Percentiles rank a stretch among this genome's conserved stretches.
Conservation (phyloP, 83 land plant species). For the Picea abies region DNA sequence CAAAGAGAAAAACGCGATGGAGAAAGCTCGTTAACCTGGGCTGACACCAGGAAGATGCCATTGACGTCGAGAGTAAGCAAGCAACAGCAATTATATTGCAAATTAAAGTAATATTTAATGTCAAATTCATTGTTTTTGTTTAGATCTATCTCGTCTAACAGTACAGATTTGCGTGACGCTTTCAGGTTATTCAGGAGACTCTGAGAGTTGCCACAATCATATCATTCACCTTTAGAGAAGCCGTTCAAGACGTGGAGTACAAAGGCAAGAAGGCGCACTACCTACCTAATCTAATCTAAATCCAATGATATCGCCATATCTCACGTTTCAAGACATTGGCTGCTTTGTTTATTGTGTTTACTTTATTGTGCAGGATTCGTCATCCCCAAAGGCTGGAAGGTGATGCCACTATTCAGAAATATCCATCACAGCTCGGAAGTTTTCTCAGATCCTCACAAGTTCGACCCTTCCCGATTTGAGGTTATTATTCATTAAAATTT, state of each 20-base stretch:
- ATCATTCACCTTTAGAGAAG: conserved; percentile 65
- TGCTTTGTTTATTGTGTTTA: not conserved
- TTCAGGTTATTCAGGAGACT: conserved; percentile 68
- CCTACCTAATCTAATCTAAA: too few species aligned
- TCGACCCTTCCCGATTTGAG: conserved; percentile 91
- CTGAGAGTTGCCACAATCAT: conserved; percentile 49
- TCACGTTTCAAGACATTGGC: too few species aligned
- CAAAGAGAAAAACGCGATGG: not conserved
- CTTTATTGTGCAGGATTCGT: conserved; percentile 45
- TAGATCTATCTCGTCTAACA: not conserved
- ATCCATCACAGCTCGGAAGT: conserved; percentile 73
- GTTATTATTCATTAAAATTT: conserved; percentile 15
- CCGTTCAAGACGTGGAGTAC: conserved; percentile 56
- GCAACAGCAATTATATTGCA: not conserved
- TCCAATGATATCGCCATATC: too few species aligned
- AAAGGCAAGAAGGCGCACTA: conserved; percentile 28
- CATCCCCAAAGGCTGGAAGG: conserved; percentile 94
- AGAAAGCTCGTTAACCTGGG: conserved; percentile 50
- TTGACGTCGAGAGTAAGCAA: conserved; percentile 53
- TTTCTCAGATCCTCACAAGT: conserved; percentile 66
- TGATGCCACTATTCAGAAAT: conserved; percentile 79
- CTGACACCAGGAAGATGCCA: conserved; percentile 57
- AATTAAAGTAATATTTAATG: not conserved
- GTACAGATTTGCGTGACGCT: not conserved
- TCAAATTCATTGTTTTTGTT: not conserved